Evolutionary conservation across 345 rosid genomes (phyloP), one percentile per base, ranked within the genome.

Genomic region (Trapa incisa): DNA sequence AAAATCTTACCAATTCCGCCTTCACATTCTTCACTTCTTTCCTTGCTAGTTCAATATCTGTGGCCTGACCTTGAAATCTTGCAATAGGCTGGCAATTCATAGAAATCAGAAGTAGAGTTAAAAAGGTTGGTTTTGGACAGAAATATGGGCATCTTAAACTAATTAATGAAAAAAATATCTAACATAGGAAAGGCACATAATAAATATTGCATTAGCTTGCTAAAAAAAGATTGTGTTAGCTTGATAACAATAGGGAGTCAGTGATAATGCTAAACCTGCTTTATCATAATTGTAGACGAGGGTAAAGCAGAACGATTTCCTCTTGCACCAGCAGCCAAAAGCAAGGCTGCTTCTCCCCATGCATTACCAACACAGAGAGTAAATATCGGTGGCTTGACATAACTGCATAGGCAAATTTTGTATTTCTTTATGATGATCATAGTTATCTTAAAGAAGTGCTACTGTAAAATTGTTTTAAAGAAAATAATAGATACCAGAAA

Each of bases 311-410:
- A 72, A 36, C 88, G 88, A 37, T 85, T 80, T 72, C 88, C 93
- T 77, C 54, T 75, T 52, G 84, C 76, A 41, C 89, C 89, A 48
- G 89, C 86, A 65, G 89, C 87, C 80, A 87, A 76, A 72, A 91
- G 92, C 70, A 94, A 78, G 52, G 97, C 92, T 58, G 97, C 99
- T 84, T 94, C 99, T 65, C 97, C 99, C 99, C 97, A 91, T 69
- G 99, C 99, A 81, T 88, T 91, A 66, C 99, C 97, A 39, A 91
- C 91, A 72, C 97, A 94, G 0, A 41, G 91, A 67, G 98, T 93
- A 75, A 85, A 88, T 73, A 93, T 90, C 35, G 96, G 99, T 37
- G 94, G 82, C 71, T 83, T 83, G 33, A 86, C 88, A 81, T 81
- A 81, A 73, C 99, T 91, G 83, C 67, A 76, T 69, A 1, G 3